These are phyloP conservation scores for Litsea cubeba DNA, from an alignment of 164 flowering plant genomes.

Conservation along the genomic window DNA sequence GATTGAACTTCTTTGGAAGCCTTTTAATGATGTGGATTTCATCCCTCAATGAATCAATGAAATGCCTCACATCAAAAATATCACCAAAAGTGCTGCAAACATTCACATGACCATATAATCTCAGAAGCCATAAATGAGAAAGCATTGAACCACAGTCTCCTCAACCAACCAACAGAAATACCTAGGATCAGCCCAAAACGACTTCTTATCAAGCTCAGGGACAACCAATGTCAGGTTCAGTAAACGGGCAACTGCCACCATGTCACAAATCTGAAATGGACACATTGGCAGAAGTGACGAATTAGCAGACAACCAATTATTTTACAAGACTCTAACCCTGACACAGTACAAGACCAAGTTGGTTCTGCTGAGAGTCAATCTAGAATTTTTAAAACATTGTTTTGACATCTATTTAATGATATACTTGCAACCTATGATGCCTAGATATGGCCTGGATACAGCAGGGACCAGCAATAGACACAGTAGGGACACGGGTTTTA, in stretches of 20 bases:
- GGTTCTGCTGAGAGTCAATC: background rate
- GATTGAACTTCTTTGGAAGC: conserved; percentile 61
- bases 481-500: too few species aligned
- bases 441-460: too few species aligned
- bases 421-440: too few species aligned
- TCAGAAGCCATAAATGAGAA: background rate
- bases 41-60: conserved; percentile 85
- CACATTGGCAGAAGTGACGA: background rate
- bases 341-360: background rate
- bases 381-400: background rate
- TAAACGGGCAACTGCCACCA: conserved; percentile 89
- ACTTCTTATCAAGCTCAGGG: conserved; percentile 92
- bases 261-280: conserved; percentile 87
- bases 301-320: background rate
- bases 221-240: conserved; percentile 89
- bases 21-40: conserved; percentile 78
- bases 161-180: conserved; percentile 18
- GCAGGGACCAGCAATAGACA: too few species aligned
- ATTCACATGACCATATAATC: conserved; percentile 2
- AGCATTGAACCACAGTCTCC: background rate
- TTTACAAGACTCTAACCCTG: background rate
- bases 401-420: too few species aligned
- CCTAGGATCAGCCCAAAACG: conserved; percentile 99
- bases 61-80: conserved; percentile 79
- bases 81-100: conserved; percentile 81